Evolutionary conservation across 2,329 filamentous ascomycete species (phyloP).

Genomic region (Metarhizium sp.): DNA sequence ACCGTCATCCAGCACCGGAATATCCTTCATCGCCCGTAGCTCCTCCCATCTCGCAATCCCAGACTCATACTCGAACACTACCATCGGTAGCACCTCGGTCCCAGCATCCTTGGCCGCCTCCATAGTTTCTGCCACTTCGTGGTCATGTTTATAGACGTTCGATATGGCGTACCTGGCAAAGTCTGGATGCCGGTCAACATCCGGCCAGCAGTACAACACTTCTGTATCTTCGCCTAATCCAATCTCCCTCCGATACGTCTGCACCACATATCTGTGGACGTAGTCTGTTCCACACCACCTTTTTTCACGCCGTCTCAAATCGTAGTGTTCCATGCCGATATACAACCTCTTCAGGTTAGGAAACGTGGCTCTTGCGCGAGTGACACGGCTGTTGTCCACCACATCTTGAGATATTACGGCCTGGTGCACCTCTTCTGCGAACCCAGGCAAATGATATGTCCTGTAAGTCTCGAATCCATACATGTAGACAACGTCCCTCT

Average conservation of each 20-base stretch:
- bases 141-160: neutral
- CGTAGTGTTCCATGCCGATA: neutral
- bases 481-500: slow-evolving; percentile 21
- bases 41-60: slow-evolving; percentile 11
- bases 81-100: slow-evolving; percentile 19
- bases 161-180: slow-evolving; percentile 18
- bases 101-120: neutral
- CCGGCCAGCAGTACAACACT: slow-evolving; percentile 23
- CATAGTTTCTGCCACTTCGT: neutral
- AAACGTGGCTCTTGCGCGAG: slow-evolving; percentile 7
- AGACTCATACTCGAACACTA: slow-evolving; percentile 16
- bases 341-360: slow-evolving; percentile 19
- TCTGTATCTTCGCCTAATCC: slow-evolving; percentile 16
- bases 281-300: slow-evolving; percentile 23
- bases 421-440: slow-evolving; percentile 20
- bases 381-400: neutral
- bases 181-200: slow-evolving; percentile 18
- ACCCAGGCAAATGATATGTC: slow-evolving; percentile 13
- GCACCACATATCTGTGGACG: slow-evolving; percentile 16
- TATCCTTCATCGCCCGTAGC: slow-evolving; percentile 6
- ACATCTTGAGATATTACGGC: slow-evolving; percentile 14
- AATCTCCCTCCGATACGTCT: slow-evolving; percentile 16
- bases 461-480: slow-evolving; percentile 4
- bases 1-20: slow-evolving; percentile 4
- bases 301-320: slow-evolving; percentile 8